Conservation (phyloP, 352 stramenopile genomes). For the Phytophthora idaei region DNA sequence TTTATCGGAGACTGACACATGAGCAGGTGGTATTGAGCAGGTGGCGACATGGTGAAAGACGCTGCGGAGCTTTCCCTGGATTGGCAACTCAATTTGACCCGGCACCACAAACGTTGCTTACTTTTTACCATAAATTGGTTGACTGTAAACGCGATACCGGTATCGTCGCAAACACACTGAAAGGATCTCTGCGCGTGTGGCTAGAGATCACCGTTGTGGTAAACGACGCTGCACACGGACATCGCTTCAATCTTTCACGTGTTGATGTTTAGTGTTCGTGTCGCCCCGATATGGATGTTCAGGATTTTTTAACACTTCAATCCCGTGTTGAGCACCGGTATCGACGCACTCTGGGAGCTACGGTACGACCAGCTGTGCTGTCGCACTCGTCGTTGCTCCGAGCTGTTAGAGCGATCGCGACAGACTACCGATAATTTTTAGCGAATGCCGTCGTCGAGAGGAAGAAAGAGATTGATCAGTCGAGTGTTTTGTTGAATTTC, state of each 20-base stretch:
- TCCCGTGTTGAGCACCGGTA: neutral
- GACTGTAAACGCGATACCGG: slow-evolving; percentile 15
- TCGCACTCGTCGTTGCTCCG: neutral
- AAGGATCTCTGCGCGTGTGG: neutral
- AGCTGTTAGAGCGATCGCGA: neutral
- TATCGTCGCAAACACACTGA: slow-evolving; percentile 1
- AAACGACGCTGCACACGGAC: neutral
- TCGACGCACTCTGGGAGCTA: neutral
- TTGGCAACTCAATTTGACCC: slow-evolving; percentile 17
- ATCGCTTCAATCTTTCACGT: slow-evolving; percentile 6
- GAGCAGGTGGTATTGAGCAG: slow-evolving; percentile 18
- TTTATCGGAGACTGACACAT: slow-evolving; percentile 1
- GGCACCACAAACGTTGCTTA: slow-evolving; percentile 20
- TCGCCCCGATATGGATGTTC: neutral
- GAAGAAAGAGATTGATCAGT: neutral
- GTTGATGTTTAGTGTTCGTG: slow-evolving; percentile 7
- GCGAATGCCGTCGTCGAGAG: neutral
- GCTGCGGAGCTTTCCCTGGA: slow-evolving; percentile 20
- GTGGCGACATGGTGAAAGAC: slow-evolving; percentile 30
- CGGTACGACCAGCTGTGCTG: no score
- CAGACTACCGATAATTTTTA: neutral
- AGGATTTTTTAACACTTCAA: neutral
- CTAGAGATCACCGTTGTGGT: neutral
- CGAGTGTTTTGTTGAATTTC: neutral
- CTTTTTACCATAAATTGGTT: slow-evolving; percentile 17